Base-by-base conservation (phyloP, 2,329 filamentous ascomycete genomes). In the Raffaelea deltoideospora region DNA sequence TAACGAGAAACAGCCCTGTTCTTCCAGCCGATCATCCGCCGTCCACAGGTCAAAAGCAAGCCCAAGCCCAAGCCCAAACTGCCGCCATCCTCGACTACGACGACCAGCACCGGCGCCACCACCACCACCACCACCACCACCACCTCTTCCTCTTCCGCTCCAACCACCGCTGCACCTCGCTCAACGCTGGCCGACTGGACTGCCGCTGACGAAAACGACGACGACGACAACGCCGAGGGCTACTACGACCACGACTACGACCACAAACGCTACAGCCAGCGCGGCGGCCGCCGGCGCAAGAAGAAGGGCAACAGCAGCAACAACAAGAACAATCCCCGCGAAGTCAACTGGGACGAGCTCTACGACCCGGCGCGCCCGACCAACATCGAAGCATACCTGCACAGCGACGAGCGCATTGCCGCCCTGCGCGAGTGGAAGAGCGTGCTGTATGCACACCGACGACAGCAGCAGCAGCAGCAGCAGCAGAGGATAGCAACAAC, bases 371-470 rank as follows among this genome's bases (percentile, higher is more conserved):
- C 79, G 10, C 65, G 81, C 28, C 86, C 87, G 9, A 92, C 83
- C 29, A 86, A 77, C 46, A 81, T 88, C 34, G 80, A 87, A 38
- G 81, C 88, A 50, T 95, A 90, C 52, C 70, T 82, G 41, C 67
- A 76, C 41, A 90, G 84, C 50, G 84, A 92, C 40, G 86, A 93
- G 58, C 79, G 83, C 51, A 72, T 87, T 41, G 63, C 70, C 15
- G 85, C 92, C 52, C 71, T 86, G 4, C 69, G 73, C 39, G 85
- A 92, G 48, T 95, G 87, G 87, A 92, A 87, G 53, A 73, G 78
- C 29, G 61, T 81, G 27, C 63, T 94, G 13, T 87, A 90, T 53
- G 73, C 75, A 13, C 81, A 86, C 51, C 67, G 76, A 31, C 69
- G 67, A 47, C 64, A 15, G 55, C 41, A 57, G 52, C 36, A 58